Base-by-base conservation (phyloP, 495 filamentous ascomycete species). In the Xylaria longipes region DNA sequence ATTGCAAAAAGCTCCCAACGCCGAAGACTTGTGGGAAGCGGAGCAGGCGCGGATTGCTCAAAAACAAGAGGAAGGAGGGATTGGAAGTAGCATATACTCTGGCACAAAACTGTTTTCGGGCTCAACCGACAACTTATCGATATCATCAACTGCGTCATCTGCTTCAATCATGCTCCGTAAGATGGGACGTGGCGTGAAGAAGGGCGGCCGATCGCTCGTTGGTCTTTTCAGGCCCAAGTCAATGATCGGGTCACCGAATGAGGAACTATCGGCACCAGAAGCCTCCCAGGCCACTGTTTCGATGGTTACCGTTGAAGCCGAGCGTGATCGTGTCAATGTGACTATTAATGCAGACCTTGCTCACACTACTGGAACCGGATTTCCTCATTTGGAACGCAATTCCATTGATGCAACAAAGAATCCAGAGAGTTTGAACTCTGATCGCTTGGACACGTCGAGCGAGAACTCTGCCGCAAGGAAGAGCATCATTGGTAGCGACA, bases 161-260 rank as follows among this genome's bases (percentile, higher is more conserved):
- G 96, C 96, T 31, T 98, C 97, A 45, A 91, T 99, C 73, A 99
- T 99, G 96, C 95, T 99, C 77, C 90, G 96, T 37, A 99, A 99
- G 85, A 98, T 99, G 97, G 97, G 96, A 75, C 92, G 93, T 71
- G 95, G 97, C 27, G 92, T 98, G 91, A 99, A 97, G 88, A 95
- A 93, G 80, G 91, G 92, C 22, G 92, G 90, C 29, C 86, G 94
- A 41, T 98, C 95, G 11, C 87, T 99, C 57, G 97, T 97, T 75
- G 96, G 96, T 35, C 84, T 99, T 12, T 99, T 99, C 83, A 87
- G 96, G 71, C 96, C 96, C 0, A 98, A 97, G 82, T 97, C 96
- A 2, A 85, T 97, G 41, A 87, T 95, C 77, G 95, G 94, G 20
- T 89, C 91, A 15, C 88, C 91, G 27, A 85, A 89, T 9, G 89